Conservation (phyloP, 495 filamentous ascomycete species). For the Pyrenula aspistea region DNA sequence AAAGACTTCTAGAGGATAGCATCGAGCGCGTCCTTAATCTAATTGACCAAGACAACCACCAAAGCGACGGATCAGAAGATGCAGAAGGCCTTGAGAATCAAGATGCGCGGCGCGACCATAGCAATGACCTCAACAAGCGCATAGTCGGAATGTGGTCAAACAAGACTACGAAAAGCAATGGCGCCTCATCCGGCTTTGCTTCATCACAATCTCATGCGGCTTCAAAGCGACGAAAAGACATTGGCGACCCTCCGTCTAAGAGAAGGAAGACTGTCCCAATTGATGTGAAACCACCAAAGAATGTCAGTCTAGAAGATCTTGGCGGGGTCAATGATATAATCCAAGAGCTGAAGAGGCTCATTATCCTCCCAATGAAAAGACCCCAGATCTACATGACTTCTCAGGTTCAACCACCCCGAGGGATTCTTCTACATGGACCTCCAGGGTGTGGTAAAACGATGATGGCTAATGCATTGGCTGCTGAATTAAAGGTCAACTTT, state of each 20-base stretch:
- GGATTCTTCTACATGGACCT: constrained; percentile 82
- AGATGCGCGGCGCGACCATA: constrained; percentile 24
- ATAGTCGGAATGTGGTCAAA: constrained; percentile 59
- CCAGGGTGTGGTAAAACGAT: constrained; percentile 94
- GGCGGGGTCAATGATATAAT: constrained; percentile 79
- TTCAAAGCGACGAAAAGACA: constrained; percentile 39
- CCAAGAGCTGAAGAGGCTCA: constrained; percentile 60
- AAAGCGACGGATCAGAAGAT: constrained; percentile 44
- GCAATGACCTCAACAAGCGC: constrained; percentile 64
- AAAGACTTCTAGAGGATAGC: constrained; percentile 68
- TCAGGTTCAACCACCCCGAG: constrained; percentile 63
- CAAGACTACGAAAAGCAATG: constrained; percentile 19
- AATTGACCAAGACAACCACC: constrained; percentile 47
- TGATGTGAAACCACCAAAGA: constrained; percentile 60
- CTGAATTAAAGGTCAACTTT: constrained; percentile 73
- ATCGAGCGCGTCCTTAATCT: constrained; percentile 76
- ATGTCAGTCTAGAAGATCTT: constrained; percentile 66
- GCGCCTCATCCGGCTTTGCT: constrained; percentile 4
- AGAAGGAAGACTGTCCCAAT: constrained; percentile 45
- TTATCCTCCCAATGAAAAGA: constrained; percentile 70
- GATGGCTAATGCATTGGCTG: constrained; percentile 83
- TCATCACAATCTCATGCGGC: constrained; percentile 12
- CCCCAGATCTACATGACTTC: constrained; percentile 51
- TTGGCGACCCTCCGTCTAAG: constrained; percentile 60
- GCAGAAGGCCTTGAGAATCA: constrained; percentile 49